Evolutionary conservation across 305 asterid species (phyloP).

Genomic region (Fraxinus xanthoxyloides): DNA sequence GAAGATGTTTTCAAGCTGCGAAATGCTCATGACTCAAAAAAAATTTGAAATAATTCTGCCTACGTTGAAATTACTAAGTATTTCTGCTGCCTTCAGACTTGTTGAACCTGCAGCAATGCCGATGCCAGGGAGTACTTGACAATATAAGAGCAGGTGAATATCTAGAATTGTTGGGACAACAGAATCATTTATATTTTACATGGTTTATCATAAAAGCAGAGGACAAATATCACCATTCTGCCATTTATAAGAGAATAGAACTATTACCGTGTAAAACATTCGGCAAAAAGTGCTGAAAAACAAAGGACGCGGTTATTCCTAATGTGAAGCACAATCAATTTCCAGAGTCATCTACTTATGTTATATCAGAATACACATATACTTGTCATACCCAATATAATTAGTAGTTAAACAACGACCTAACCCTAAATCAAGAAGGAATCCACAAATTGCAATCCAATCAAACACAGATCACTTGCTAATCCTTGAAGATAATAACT

Average conservation of each 20-base stretch:
- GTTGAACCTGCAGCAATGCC: slow-evolving; percentile 8
- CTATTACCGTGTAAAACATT: slow-evolving; percentile 3
- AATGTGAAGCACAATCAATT: not conserved
- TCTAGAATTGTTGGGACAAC: not conserved
- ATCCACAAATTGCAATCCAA: not conserved
- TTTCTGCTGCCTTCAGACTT: slow-evolving; percentile 9
- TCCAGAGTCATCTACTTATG: not conserved
- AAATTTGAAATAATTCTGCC: not conserved
- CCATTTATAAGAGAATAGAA: not conserved
- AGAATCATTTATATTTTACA: slow-evolving; percentile 15
- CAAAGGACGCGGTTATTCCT: slow-evolving; percentile 11
- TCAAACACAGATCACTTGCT: slow-evolving; percentile 16
- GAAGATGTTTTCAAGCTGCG: not conserved
- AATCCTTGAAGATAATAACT: slow-evolving; percentile 22
- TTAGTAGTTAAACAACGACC: slow-evolving; percentile 10
- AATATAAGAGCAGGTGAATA: slow-evolving; percentile 3
- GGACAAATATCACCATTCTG: slow-evolving; percentile 2
- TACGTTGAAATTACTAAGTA: slow-evolving; percentile 9
- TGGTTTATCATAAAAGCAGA: not conserved
- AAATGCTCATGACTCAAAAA: not conserved
- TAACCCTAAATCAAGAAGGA: slow-evolving; percentile 4
- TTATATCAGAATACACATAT: slow-evolving; percentile 6
- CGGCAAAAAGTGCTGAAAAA: slow-evolving; percentile 19
- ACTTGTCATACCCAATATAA: slow-evolving; percentile 2
- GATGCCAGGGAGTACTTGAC: not conserved